Evolutionary conservation across 257 asterid species (phyloP).

Genomic region (Plantago ovata): DNA sequence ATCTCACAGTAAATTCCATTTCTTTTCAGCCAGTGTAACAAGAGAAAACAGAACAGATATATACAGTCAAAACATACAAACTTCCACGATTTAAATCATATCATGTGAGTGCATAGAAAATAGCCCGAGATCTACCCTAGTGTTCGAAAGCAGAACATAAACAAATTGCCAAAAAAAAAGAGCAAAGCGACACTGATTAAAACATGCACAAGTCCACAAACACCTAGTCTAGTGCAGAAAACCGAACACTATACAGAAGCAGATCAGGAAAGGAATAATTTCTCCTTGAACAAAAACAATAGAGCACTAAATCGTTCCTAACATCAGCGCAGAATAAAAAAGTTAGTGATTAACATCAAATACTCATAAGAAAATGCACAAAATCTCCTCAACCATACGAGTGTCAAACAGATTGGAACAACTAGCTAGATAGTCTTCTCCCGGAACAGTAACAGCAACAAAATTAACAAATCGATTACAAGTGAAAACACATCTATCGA

Average conservation of each 20-base stretch:
- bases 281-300: too few species aligned
- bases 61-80: background rate
- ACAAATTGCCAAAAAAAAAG: background rate
- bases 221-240: background rate
- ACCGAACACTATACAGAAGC: too few species aligned
- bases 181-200: too few species aligned
- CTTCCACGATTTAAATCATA: background rate
- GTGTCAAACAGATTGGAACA: too few species aligned
- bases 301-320: too few species aligned
- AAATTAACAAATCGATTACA: constrained; percentile 8
- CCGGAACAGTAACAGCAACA: constrained; percentile 1
- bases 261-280: background rate
- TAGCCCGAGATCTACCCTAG: background rate
- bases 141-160: background rate
- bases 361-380: too few species aligned
- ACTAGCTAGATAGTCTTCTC: background rate
- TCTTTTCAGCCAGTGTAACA: background rate
- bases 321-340: too few species aligned
- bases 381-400: too few species aligned
- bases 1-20: background rate
- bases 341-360: too few species aligned
- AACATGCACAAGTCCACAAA: background rate
- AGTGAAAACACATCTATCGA: background rate
- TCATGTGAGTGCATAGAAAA: background rate
- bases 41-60: too few species aligned